A percentile compares a stretch with the other conserved stretches of the same genome.
Conservation (phyloP, 495 filamentous ascomycete genomes). For the Thermothielavioides terrestris region DNA sequence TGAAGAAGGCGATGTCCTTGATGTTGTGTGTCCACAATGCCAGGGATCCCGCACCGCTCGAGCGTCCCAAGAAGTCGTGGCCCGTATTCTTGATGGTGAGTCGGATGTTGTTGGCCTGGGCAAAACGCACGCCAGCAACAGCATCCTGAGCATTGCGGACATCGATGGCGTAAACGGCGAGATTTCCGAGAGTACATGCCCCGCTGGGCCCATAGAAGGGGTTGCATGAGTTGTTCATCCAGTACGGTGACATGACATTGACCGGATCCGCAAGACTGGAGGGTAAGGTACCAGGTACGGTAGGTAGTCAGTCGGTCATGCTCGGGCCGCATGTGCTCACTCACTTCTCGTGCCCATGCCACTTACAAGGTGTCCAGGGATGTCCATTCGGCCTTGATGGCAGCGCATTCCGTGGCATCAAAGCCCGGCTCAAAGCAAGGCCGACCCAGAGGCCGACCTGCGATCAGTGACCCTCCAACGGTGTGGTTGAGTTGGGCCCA, state of each 20-base stretch:
- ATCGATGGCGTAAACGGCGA: conserved; percentile 47
- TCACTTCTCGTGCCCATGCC: background rate
- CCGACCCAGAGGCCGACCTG: too few relatives aligned
- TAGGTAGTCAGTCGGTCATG: too few relatives aligned
- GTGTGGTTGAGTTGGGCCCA: too few relatives aligned
- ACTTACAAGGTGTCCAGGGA: background rate
- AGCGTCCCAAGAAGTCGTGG: conserved; percentile 37
- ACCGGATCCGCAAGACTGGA: conserved; percentile 11
- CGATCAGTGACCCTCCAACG: too few relatives aligned
- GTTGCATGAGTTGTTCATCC: conserved; percentile 46
- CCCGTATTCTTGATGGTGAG: conserved; percentile 38
- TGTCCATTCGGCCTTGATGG: too few relatives aligned
- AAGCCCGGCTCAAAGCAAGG: too few relatives aligned
- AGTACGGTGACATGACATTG: conserved; percentile 37
- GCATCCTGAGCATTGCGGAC: conserved; percentile 32
- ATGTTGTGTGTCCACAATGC: conserved; percentile 54
- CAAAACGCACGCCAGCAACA: conserved; percentile 38
- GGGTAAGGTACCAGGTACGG: background rate
- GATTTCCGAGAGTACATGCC: conserved; percentile 47
- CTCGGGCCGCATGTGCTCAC: too few relatives aligned
- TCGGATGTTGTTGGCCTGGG: conserved; percentile 28
- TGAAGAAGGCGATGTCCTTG: conserved; percentile 35
- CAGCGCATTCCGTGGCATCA: too few relatives aligned
- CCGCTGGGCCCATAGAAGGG: conserved; percentile 37
- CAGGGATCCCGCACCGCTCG: conserved; percentile 45